Evolutionary conservation across 352 stramenopile species (phyloP).

Genomic region (Peronospora destructor): DNA sequence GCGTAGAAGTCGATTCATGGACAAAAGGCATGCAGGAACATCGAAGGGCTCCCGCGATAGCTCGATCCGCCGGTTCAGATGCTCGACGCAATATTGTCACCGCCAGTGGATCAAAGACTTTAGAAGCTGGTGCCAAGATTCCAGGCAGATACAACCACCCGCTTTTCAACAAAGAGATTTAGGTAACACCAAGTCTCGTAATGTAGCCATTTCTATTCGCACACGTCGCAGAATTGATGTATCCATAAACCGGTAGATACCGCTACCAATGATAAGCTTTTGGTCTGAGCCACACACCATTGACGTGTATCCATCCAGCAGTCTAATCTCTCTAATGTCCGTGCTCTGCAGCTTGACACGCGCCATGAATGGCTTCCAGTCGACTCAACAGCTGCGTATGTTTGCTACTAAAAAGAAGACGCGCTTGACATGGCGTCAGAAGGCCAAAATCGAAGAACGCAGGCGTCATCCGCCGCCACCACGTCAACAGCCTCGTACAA

Average conservation of each 20-base stretch:
- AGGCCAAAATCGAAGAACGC: constrained; percentile 48
- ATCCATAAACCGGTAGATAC: background rate
- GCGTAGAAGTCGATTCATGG: constrained; percentile 57
- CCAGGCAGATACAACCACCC: constrained; percentile 57
- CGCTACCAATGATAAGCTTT: background rate
- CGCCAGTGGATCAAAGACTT: constrained; percentile 31
- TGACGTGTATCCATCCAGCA: constrained; percentile 2
- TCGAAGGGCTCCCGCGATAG: constrained; percentile 29
- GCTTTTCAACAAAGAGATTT: constrained; percentile 64
- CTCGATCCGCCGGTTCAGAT: constrained; percentile 44
- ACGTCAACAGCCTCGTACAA: constrained; percentile 43
- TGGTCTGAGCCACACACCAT: constrained; percentile 19
- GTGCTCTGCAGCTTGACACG: constrained; percentile 36
- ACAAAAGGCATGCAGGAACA: constrained; percentile 52
- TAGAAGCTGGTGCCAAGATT: constrained; percentile 53
- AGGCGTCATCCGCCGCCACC: constrained; percentile 33
- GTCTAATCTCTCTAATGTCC: constrained; percentile 24
- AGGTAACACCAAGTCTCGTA: background rate
- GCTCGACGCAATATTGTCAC: constrained; percentile 60
- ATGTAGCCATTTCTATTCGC: constrained; percentile 7
- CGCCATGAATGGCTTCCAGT: constrained; percentile 5
- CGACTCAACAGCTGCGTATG: constrained; percentile 30
- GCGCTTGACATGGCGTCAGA: constrained; percentile 60
- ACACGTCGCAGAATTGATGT: constrained; percentile 5
- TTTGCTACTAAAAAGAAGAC: constrained; percentile 49